phyloP scores from a whole-genome alignment of 2,329 filamentous ascomycete species.

The Helminthosporium solani region DNA sequence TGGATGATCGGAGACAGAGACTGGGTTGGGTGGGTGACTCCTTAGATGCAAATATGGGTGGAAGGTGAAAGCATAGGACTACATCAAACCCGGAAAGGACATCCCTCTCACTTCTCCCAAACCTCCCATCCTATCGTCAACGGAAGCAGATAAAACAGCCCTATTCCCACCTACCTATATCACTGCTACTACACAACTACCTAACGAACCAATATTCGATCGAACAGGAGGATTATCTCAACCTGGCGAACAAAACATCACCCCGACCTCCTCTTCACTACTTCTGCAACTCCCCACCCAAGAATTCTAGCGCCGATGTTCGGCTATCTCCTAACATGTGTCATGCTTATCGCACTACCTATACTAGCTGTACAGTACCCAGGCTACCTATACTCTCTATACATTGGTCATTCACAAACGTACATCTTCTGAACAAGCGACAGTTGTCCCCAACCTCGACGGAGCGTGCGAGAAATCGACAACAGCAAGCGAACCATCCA shows the following conservation, averaged over 20 bases:
- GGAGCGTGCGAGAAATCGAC: not conserved
- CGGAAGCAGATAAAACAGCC: not conserved
- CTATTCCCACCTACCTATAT: not conserved
- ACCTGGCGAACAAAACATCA: conserved; percentile 10
- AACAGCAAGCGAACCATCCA: not conserved
- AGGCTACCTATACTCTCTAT: not conserved
- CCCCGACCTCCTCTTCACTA: not conserved
- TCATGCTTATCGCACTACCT: conserved; percentile 1
- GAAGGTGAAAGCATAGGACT: conserved; percentile 1
- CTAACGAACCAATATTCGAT: not conserved
- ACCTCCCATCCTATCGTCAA: not conserved
- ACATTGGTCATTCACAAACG: not conserved
- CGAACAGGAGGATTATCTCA: not conserved
- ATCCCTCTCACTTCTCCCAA: not conserved
- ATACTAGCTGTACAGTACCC: conserved; percentile 4
- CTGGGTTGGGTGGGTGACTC: conserved; percentile 44
- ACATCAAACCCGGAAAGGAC: not conserved
- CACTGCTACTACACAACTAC: not conserved
- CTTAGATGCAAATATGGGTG: conserved; percentile 15
- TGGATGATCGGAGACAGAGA: conserved; percentile 44
- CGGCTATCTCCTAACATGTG: not conserved
- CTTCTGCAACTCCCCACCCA: not conserved
- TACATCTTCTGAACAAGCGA: not conserved
- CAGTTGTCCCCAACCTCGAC: conserved; percentile 1
- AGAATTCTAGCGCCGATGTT: not conserved